Evolutionary conservation across 2,329 filamentous ascomycete species (phyloP), one percentile per base, ranked within the genome.

Genomic region (Pseudocercospora fijiensis): DNA sequence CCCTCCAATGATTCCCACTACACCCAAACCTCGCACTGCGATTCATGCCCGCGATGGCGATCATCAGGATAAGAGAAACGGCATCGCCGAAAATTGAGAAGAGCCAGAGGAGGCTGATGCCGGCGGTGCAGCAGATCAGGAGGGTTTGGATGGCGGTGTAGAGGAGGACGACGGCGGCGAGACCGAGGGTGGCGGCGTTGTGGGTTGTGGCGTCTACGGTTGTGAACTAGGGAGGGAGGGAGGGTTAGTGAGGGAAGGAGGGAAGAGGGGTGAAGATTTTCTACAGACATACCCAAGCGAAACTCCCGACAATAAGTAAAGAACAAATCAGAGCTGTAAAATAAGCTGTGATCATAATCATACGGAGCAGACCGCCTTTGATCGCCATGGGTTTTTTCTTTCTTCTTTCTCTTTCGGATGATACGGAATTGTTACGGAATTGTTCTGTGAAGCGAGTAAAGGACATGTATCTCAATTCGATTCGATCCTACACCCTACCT

Each of bases 41-140:
- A 28, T 61, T 61, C 20, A 61, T 49, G 10, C 20, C 45, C 2
- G 47, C 47, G 18, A 51, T 51, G 13, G 47, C 47, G 47, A 51
- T 51, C 47, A 51, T 51, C 3, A 51, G 24, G 2, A 22, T 37
- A 7, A 56, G 20, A 43, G 55, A 57, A 24, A 61, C 16, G 20
- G 30, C 33, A 22, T 61, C 60, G 28, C 43, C 16, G 20, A 57
- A 20, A 22, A 61, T 61, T n/a, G 33, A 49, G 37, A 57, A 11
- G 6, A 61, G 13, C 3, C 51, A 52, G 51, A 61, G 55, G 27
- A 61, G 30, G n/a, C 30, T 20, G 13, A 61, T 45, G 11, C 60
- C 60, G 9, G 60, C 60, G 2, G 60, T 61, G n/a, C 60, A 61
- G 60, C 60, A 61, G 60, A 45, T 57, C 9, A 61, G 33, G 33